Base-by-base conservation (phyloP, 1,284 basidiomycete species). In the Pseudozyma pruni region DNA sequence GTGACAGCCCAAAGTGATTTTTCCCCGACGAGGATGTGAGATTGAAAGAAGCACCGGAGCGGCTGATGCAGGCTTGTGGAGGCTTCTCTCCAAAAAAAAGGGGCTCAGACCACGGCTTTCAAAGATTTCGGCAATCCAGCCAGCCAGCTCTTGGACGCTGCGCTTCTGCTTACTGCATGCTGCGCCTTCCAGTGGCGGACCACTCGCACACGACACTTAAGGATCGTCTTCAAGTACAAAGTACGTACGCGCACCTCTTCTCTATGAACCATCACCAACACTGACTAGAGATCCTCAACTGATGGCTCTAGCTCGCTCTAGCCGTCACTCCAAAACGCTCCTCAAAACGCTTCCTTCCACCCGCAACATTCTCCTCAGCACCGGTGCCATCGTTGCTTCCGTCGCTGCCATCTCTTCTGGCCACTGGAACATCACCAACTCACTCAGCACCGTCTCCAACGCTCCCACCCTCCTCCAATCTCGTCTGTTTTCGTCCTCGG, bases 231-330 rank as follows among this genome's bases (percentile, higher is more conserved):
- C n/a, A n/a, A n/a, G n/a, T n/a, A n/a, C n/a, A n/a, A n/a, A n/a
- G n/a, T n/a, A n/a, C n/a, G n/a, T n/a, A n/a, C n/a, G n/a, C n/a
- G 8, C 25, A 13, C 19, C 17, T 41, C 34, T 14, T 35, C 13
- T 11, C 33, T n/a, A 32, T 35, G 1, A 10, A 27, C 16, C 8
- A 45, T 20, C 47, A 41, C 9, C 29, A 4, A 7, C 37, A 6
- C 27, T 7, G 11, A 31, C 23, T 16, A 17, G 4, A 37, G 4
- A 19, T 9, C 4, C 16, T 16, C 41, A 31, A 39, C 57, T 56
- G 56, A 60, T 67, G 63, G 52, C 53, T 60, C 39, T 60, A 43
- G 57, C 52, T 60, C 57, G 63, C 37, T 48, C 51, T 46, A 29
- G 57, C 23, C 57, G 51, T 60, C 52, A 35, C 9, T 44, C 53